Conservation (phyloP, 768 basidiomycete genomes). For the Termitomyces sp. region DNA sequence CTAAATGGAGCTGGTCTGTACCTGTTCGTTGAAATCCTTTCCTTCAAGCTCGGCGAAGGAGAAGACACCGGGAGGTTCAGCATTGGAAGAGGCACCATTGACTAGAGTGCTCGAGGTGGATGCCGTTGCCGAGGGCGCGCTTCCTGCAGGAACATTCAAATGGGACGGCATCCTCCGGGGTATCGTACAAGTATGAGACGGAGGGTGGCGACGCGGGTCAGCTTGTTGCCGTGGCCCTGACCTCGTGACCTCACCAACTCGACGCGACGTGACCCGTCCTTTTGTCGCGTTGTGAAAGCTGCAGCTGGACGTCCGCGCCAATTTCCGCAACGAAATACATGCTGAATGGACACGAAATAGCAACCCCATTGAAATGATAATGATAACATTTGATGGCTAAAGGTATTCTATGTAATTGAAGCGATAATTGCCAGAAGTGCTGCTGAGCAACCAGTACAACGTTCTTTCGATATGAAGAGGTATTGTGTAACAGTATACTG, state of each 20-base stretch:
- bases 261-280: neutral
- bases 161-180: slow-evolving; percentile 16
- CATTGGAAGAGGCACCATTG: slow-evolving; percentile 13
- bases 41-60: slow-evolving; percentile 42
- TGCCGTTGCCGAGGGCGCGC: slow-evolving; percentile 16
- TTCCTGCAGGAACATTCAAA: slow-evolving; percentile 13
- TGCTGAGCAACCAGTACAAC: too few relatives aligned
- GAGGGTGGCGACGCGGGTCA: neutral
- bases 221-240: neutral
- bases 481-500: too few relatives aligned
- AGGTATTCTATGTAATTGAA: too few relatives aligned
- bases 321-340: too few relatives aligned
- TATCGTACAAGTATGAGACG: neutral
- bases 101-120: slow-evolving; percentile 24
- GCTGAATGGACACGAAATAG: too few relatives aligned
- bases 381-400: too few relatives aligned
- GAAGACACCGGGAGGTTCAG: slow-evolving; percentile 20
- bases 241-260: slow-evolving; percentile 9
- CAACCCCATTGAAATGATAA: too few relatives aligned
- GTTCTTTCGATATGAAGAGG: too few relatives aligned
- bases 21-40: slow-evolving; percentile 44
- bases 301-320: too few relatives aligned
- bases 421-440: too few relatives aligned
- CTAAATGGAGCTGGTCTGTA: slow-evolving; percentile 14
- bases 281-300: too few relatives aligned